Conservation (phyloP, 768 basidiomycete species). For the Pleurotus cornucopiae region DNA sequence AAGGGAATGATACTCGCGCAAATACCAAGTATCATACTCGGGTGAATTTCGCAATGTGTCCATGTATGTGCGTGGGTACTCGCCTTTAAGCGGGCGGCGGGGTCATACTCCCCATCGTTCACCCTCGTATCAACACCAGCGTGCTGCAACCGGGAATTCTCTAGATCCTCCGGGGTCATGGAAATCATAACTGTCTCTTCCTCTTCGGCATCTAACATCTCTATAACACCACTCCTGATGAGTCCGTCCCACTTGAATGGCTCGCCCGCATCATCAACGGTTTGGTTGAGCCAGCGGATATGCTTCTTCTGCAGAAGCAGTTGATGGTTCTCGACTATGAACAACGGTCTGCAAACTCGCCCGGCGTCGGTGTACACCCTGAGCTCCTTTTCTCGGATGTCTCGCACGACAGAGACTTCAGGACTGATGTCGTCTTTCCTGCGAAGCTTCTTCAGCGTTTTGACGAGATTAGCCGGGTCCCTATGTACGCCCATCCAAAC, state of each 20-base stretch:
- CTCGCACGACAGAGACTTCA: constrained; percentile 96
- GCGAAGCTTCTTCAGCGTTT: constrained; percentile 88
- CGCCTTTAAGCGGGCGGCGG: constrained; percentile 84
- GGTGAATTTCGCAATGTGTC: constrained; percentile 99
- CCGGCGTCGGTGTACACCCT: constrained; percentile 96
- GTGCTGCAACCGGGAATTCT: constrained; percentile 70
- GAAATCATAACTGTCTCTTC: constrained; percentile 99
- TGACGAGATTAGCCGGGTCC: constrained; percentile 87
- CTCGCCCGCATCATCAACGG: constrained; percentile 52
- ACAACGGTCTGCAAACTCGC: constrained; percentile 93
- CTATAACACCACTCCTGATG: constrained; percentile 84
- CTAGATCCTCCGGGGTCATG: constrained; percentile 96
- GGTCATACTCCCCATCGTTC: constrained; percentile 76
- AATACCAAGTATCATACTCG: constrained; percentile 97
- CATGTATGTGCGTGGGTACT: constrained; percentile 84
- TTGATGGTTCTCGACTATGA: constrained; percentile 93
- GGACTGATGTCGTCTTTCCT: constrained; percentile 93
- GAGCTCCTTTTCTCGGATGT: constrained; percentile 93
- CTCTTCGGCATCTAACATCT: constrained; percentile 95
- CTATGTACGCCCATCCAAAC: constrained; percentile 99
- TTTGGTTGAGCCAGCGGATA: constrained; percentile 64
- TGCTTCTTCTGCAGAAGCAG: constrained; percentile 82
- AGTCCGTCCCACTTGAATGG: constrained; percentile 83
- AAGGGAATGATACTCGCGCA: constrained; percentile 99
- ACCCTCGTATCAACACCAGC: constrained; percentile 51